Percentiles rank a stretch among this genome's conserved stretches.
These are phyloP conservation scores for Suillus plorans DNA, from an alignment of 768 basidiomycete genomes.

Conservation along the genomic window DNA sequence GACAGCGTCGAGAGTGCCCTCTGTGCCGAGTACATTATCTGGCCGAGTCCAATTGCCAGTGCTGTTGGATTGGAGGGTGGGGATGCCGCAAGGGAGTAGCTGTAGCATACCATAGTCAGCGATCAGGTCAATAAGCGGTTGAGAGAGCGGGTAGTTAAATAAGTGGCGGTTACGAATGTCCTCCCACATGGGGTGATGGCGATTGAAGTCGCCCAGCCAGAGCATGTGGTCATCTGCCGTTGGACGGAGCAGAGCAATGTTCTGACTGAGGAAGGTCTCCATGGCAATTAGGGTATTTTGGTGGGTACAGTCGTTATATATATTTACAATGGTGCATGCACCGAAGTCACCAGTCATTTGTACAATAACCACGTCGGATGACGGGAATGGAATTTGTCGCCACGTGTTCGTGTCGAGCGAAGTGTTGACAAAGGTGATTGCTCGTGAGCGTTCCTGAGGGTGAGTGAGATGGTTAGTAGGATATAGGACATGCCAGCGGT, in stretches of 20 bases:
- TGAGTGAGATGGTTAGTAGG: conserved; percentile 15
- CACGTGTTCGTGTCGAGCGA: conserved; percentile 3
- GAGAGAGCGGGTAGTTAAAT: conserved; percentile 5
- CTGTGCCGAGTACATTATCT: no score
- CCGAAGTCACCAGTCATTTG: conserved; percentile 16
- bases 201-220: conserved; percentile 39
- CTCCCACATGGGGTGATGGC: conserved; percentile 42
- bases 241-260: background rate
- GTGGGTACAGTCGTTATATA: no score
- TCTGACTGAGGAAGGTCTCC: conserved; percentile 1
- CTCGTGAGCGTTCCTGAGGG: background rate
- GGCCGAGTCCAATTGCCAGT: no score
- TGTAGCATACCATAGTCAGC: conserved; percentile 26
- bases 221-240: conserved; percentile 17
- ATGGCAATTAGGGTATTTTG: conserved; percentile 18
- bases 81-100: no score
- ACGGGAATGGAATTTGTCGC: conserved; percentile 9
- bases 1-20: no score
- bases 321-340: conserved; percentile 32
- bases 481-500: conserved; percentile 21
- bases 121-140: conserved; percentile 28
- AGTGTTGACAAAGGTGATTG: conserved; percentile 10
- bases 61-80: no score
- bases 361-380: conserved; percentile 30
- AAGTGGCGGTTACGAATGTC: conserved; percentile 22